A percentile compares a stretch with the other conserved stretches of the same genome.
Conservation (phyloP, 192 early-diverging fungal species). For the Gigaspora rosea region DNA sequence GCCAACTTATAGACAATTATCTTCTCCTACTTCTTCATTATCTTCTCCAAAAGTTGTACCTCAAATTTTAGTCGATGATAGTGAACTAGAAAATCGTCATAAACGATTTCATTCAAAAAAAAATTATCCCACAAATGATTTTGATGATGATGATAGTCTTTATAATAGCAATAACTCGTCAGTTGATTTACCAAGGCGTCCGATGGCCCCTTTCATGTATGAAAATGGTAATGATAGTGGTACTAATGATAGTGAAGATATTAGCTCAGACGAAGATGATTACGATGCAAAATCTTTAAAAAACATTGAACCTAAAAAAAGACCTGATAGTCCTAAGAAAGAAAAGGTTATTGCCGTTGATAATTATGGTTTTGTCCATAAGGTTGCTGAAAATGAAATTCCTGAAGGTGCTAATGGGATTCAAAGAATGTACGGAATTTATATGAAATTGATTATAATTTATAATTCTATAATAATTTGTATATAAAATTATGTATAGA, state of each 20-base stretch:
- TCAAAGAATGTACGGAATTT: constrained; percentile 35
- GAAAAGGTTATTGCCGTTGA: constrained; percentile 36
- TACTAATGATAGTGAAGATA: constrained; percentile 24
- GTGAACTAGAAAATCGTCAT: not conserved
- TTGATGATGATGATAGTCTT: too few species aligned
- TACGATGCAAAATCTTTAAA: not conserved
- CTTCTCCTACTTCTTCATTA: not conserved
- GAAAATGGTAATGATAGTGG: not conserved
- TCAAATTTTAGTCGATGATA: not conserved
- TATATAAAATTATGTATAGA: too few species aligned
- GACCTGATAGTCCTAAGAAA: constrained; percentile 21
- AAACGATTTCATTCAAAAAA: too few species aligned
- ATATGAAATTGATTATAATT: too few species aligned
- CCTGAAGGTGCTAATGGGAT: constrained; percentile 38
- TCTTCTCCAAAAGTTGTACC: not conserved
- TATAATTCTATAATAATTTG: too few species aligned
- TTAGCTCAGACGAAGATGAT: constrained; percentile 17
- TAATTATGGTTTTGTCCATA: constrained; percentile 40
- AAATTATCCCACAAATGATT: too few species aligned
- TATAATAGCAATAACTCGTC: not conserved
- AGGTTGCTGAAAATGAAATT: constrained; percentile 32
- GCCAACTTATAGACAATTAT: not conserved
- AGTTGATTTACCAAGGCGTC: not conserved
- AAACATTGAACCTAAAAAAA: not conserved
- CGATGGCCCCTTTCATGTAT: not conserved